These are phyloP conservation scores for Lepiota venenata DNA, from an alignment of 768 basidiomycete species.

Conservation along the genomic window DNA sequence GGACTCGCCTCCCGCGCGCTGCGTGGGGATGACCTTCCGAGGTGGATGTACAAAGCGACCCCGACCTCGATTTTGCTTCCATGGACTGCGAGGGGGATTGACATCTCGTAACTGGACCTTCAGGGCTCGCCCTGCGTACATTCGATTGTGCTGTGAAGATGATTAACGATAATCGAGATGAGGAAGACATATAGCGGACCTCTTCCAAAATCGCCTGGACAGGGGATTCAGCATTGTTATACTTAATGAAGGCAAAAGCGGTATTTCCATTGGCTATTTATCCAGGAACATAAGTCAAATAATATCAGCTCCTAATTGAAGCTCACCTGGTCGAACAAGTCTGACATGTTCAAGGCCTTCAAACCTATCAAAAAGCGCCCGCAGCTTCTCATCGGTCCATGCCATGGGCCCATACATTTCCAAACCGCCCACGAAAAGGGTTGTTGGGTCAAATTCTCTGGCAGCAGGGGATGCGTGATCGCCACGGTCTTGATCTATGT, in stretches of 20 bases:
- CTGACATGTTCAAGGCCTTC: conserved; percentile 64
- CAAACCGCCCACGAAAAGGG: conserved; percentile 76
- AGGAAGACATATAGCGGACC: conserved; percentile 30
- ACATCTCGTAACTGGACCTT: conserved; percentile 74
- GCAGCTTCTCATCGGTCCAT: conserved; percentile 69
- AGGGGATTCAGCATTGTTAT: conserved; percentile 59
- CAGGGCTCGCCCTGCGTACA: conserved; percentile 66
- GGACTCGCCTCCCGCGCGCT: not conserved
- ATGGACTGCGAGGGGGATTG: conserved; percentile 51
- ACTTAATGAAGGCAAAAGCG: conserved; percentile 82
- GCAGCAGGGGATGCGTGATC: conserved; percentile 18
- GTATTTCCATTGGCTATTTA: conserved; percentile 54
- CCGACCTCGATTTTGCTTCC: conserved; percentile 43
- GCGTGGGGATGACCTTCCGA: conserved; percentile 7
- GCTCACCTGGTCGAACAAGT: conserved; percentile 62
- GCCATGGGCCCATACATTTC: conserved; percentile 58
- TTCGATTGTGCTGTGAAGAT: conserved; percentile 57
- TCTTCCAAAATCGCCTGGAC: conserved; percentile 63
- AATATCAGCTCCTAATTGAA: not conserved
- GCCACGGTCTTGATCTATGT: conserved; percentile 18
- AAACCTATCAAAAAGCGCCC: conserved; percentile 56
- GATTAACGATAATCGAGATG: not conserved
- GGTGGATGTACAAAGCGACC: conserved; percentile 32
- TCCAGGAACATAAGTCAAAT: not conserved
- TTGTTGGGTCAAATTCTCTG: conserved; percentile 56